Evolutionary conservation across 345 rosid species (phyloP).

Genomic region (Eucalyptus rudis): DNA sequence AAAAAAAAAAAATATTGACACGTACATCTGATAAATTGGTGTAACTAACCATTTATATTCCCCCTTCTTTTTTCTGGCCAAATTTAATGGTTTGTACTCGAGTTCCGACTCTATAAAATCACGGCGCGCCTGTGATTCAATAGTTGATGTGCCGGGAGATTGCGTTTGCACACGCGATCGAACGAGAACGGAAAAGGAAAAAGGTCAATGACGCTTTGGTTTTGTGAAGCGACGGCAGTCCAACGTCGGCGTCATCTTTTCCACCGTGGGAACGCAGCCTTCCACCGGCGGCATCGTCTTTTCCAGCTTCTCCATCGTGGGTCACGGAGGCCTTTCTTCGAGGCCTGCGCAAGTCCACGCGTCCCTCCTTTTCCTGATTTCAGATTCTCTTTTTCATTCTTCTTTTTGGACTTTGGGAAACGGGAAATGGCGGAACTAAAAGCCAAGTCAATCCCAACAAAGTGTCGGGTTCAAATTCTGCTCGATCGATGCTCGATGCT

Average conservation of each 20-base stretch:
- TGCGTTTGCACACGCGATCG: not conserved
- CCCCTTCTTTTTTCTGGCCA: too few relatives aligned
- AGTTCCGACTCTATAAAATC: not conserved
- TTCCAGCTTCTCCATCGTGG: not conserved
- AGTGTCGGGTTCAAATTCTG: not conserved
- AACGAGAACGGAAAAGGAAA: not conserved
- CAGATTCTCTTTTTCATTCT: not conserved
- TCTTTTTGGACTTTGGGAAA: not conserved
- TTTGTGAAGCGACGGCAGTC: not conserved
- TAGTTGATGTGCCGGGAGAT: not conserved
- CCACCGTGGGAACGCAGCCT: not conserved
- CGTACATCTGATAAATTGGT: too few relatives aligned
- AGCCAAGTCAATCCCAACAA: not conserved
- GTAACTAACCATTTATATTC: too few relatives aligned
- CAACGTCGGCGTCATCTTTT: not conserved
- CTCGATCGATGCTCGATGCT: not conserved
- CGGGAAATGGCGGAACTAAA: not conserved
- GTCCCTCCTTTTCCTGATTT: not conserved
- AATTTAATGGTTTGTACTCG: not conserved
- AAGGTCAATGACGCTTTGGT: not conserved
- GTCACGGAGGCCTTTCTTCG: not conserved
- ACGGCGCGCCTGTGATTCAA: not conserved
- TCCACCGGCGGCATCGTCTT: not conserved
- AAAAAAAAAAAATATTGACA: too few relatives aligned
- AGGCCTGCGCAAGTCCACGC: not conserved